phyloP scores from a whole-genome alignment of 305 asterid genomes.

The Rubia balearica region DNA sequence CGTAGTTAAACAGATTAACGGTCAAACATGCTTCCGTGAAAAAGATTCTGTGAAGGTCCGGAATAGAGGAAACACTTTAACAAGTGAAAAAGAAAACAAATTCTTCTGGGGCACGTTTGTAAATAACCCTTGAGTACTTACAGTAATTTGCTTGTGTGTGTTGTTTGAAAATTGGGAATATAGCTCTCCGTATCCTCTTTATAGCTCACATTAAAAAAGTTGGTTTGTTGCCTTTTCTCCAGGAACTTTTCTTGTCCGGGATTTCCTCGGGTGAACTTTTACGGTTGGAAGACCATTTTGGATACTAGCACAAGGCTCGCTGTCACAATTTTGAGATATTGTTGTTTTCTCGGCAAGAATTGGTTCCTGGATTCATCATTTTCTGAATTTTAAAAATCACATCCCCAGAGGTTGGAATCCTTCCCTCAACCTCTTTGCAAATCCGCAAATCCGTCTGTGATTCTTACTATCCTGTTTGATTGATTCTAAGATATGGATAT shows the following conservation, averaged over 20 bases:
- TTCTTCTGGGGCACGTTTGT: not conserved
- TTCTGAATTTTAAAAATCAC: not conserved
- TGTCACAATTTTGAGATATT: constrained; percentile 13
- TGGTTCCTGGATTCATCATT: constrained; percentile 9
- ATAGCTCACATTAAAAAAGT: not conserved
- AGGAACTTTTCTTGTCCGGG: constrained; percentile 8
- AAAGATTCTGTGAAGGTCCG: too few species aligned
- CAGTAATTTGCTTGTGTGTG: not conserved
- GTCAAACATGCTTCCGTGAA: too few species aligned
- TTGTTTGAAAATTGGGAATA: not conserved
- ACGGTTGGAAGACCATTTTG: constrained; percentile 19
- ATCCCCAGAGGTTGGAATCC: constrained; percentile 17
- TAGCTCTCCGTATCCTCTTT: not conserved
- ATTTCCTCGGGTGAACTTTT: not conserved
- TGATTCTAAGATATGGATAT: constrained; percentile 55
- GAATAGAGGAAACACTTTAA: not conserved
- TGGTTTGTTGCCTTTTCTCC: constrained; percentile 4
- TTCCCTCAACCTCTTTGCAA: not conserved
- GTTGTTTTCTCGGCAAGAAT: constrained; percentile 13
- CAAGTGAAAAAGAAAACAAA: not conserved
- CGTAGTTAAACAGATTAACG: too few species aligned
- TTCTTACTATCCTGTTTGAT: not conserved
- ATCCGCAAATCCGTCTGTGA: not conserved
- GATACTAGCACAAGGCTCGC: constrained; percentile 9
- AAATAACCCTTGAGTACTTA: not conserved